These are phyloP conservation scores for Cercospora citrullina DNA, from an alignment of 2,329 filamentous ascomycete genomes.

Conservation along the genomic window DNA sequence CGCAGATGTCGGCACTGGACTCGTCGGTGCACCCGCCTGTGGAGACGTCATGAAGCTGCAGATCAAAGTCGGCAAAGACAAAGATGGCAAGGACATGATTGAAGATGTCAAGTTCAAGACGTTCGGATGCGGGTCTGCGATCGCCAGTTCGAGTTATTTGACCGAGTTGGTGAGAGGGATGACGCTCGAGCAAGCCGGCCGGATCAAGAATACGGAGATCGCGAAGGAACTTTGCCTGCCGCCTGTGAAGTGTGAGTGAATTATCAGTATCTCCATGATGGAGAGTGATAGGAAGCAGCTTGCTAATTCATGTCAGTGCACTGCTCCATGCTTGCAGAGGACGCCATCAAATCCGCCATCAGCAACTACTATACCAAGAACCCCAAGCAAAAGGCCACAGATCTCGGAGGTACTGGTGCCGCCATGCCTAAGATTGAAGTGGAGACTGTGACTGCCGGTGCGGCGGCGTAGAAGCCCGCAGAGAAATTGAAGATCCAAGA, in stretches of 20 bases:
- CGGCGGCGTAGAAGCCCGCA: slow-evolving; percentile 13
- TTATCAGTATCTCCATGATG: background rate
- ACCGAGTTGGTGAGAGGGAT: slow-evolving; percentile 94
- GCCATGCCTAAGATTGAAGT: slow-evolving; percentile 66
- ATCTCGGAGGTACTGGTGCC: slow-evolving; percentile 72
- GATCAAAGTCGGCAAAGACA: slow-evolving; percentile 85
- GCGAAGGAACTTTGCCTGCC: slow-evolving; percentile 91
- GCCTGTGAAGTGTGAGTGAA: slow-evolving; percentile 73
- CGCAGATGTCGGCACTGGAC: slow-evolving; percentile 80
- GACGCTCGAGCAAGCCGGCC: slow-evolving; percentile 89
- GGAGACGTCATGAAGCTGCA: slow-evolving; percentile 94
- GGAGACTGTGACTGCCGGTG: slow-evolving; percentile 49
- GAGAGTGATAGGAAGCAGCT: background rate
- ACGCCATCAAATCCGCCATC: slow-evolving; percentile 90
- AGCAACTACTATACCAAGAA: slow-evolving; percentile 91
- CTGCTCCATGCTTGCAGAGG: slow-evolving; percentile 89
- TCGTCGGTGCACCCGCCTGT: slow-evolving; percentile 86
- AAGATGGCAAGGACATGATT: slow-evolving; percentile 83
- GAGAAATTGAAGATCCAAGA: background rate
- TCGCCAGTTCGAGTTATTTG: slow-evolving; percentile 90
- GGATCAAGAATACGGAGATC: slow-evolving; percentile 96
- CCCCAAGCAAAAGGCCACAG: slow-evolving; percentile 70
- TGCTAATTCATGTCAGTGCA: slow-evolving; percentile 58
- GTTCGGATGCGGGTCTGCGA: slow-evolving; percentile 91
- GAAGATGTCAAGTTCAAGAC: slow-evolving; percentile 98